Base-by-base conservation (phyloP, 768 basidiomycete genomes). In the Amanita rubescens region DNA sequence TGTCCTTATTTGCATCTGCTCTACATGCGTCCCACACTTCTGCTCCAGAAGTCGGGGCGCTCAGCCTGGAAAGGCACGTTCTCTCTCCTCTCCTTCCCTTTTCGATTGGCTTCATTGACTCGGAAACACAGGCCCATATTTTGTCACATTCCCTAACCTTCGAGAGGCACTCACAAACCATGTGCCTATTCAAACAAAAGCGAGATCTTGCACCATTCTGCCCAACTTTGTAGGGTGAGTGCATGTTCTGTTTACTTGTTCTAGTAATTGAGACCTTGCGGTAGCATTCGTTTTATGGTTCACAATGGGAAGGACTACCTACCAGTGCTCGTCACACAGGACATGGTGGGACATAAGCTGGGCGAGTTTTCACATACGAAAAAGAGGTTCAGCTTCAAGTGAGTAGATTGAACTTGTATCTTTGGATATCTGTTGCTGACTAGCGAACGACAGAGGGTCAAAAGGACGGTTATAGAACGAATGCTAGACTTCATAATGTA, bases 311-410 rank as follows among this genome's bases (percentile, higher is more conserved):
- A 85, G 69, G 82, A 90, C 61, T 95, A 92, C 67, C 54, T 85
- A 4, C 94, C 94, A 0, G 86, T 99, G 37, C 69, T 77, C 41
- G 77, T 99, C 59, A 93, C 90, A 3, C 91, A 94, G 66, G 95
- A 97, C 67, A 98, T 98, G 95, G 92, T 99, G 1, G 95, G 95
- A 0, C 94, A 99, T 68, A 99, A 99, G 68, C 70, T 98, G 49
- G 95, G 95, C 50, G 94, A 97, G 75, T 97, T 98, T 68, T 74
- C 92, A 37, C 81, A 85, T 59, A 97, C 94, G 33, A 85, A 87
- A 72, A 94, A 92, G 69, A 80, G 80, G 51, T 94, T 94, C 67
- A 79, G 75, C 30, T 93, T 84, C 73, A 88, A 82, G 93, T 93
- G 65, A 65, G 90, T 83, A 35, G 15, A 8, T 17, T 30, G 4